Conservation (phyloP, 768 basidiomycete species). For the Fomitopsis pulvina region DNA sequence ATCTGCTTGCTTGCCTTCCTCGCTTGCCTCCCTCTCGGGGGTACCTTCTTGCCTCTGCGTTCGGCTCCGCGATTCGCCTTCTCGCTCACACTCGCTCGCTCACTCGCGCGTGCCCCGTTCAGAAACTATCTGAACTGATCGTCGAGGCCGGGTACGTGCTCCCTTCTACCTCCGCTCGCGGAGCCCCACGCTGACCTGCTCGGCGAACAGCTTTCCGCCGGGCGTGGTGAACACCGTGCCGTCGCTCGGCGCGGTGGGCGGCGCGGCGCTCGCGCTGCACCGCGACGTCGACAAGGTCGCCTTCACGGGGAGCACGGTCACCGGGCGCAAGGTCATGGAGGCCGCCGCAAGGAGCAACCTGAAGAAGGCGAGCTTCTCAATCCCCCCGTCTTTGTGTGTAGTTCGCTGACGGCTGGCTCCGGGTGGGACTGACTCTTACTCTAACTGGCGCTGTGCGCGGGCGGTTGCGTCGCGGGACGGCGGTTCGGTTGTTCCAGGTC, state of each 20-base stretch:
- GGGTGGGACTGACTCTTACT: too few relatives aligned
- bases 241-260: slow-evolving; percentile 75
- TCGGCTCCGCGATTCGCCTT: too few relatives aligned
- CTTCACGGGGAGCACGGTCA: slow-evolving; percentile 89
- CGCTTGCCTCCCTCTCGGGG: too few relatives aligned
- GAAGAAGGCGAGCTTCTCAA: slow-evolving; percentile 60
- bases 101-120: not conserved
- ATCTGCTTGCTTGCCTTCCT: too few relatives aligned
- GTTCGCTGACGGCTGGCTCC: too few relatives aligned
- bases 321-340: slow-evolving; percentile 86
- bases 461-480: too few relatives aligned
- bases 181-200: not conserved
- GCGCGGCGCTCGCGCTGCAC: slow-evolving; percentile 79
- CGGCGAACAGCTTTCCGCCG: slow-evolving; percentile 62
- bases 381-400: not conserved
- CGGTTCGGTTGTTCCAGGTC: slow-evolving; percentile 40
- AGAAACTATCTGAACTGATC: slow-evolving; percentile 80
- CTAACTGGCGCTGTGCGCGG: too few relatives aligned
- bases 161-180: not conserved
- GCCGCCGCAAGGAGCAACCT: slow-evolving; percentile 91
- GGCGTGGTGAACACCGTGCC: slow-evolving; percentile 89
- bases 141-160: slow-evolving; percentile 71
- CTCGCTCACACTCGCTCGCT: too few relatives aligned
- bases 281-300: slow-evolving; percentile 89
- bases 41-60: too few relatives aligned